phyloP scores from a whole-genome alignment of 176 grass and related monocot genomes.

The Lolium rigidum region DNA sequence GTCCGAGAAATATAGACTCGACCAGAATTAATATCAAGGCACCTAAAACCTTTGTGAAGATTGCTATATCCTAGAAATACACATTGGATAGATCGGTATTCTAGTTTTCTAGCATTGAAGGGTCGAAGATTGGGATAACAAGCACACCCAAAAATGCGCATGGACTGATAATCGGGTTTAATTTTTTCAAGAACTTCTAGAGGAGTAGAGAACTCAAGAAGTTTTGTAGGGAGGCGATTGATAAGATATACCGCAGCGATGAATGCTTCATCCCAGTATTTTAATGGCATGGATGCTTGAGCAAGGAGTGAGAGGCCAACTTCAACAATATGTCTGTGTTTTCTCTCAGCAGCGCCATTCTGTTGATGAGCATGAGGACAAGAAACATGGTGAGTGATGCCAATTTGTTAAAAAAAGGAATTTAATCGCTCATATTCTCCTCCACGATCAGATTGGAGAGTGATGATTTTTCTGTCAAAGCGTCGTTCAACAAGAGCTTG shows the following conservation, averaged over 20 bases:
- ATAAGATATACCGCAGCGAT: not conserved
- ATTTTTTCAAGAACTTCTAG: not conserved
- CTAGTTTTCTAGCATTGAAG: not conserved
- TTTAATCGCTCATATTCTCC: no score
- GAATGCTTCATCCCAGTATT: not conserved
- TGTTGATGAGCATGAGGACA: no score
- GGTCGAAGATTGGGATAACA: not conserved
- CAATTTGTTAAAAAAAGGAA: no score
- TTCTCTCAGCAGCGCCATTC: not conserved
- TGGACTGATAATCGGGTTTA: not conserved
- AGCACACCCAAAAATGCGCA: not conserved
- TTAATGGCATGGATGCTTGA: not conserved
- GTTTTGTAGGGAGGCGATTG: not conserved
- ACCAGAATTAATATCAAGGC: not conserved
- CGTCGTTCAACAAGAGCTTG: no score
- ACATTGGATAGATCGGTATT: not conserved
- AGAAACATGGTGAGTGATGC: no score
- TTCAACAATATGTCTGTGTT: not conserved
- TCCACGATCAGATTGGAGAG: no score
- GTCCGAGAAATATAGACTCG: not conserved
- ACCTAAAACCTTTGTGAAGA: constrained; percentile 1
- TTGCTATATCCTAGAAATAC: not conserved
- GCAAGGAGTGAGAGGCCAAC: not conserved
- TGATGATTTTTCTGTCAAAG: no score
- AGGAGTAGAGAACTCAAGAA: no score